A percentile compares a stretch with the other conserved stretches of the same genome.
Conservation (phyloP, 164 flowering plant species). For the Chloranthus sessilifolius region DNA sequence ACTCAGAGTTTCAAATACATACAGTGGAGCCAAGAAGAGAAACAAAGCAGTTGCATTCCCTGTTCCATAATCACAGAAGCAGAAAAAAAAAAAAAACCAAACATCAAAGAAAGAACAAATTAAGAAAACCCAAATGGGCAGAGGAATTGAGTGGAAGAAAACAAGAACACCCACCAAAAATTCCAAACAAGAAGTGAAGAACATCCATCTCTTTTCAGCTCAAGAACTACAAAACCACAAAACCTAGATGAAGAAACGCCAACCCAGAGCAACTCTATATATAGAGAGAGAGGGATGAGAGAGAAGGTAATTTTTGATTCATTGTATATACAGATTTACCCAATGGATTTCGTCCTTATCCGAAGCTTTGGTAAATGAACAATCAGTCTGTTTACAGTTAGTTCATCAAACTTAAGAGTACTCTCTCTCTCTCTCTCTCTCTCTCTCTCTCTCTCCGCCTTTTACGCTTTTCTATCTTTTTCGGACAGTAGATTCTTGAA, state of each 20-base stretch:
- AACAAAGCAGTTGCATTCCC: slow-evolving; percentile 33
- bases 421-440: too few relatives aligned
- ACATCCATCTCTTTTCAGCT: slow-evolving; percentile 23
- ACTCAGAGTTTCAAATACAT: neutral
- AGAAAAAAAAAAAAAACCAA: neutral
- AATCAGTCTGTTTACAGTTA: too few relatives aligned
- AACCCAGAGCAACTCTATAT: neutral
- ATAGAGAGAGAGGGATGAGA: neutral
- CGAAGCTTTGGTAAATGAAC: slow-evolving; percentile 1
- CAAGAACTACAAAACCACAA: neutral
- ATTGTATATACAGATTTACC: neutral
- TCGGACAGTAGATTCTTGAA: too few relatives aligned
- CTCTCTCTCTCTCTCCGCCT: too few relatives aligned
- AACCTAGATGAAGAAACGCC: neutral
- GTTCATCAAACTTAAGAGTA: too few relatives aligned
- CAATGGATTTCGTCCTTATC: slow-evolving; percentile 16
- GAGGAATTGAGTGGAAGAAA: neutral
- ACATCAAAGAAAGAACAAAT: neutral
- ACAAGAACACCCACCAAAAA: slow-evolving; percentile 45
- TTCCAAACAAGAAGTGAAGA: slow-evolving; percentile 56
- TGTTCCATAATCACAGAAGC: slow-evolving; percentile 9
- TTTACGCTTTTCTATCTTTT: too few relatives aligned
- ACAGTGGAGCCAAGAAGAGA: slow-evolving; percentile 31
- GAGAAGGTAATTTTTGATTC: neutral
- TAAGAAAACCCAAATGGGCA: neutral